Base-by-base conservation (phyloP, 257 asterid genomes). In the Prunella vulgaris region DNA sequence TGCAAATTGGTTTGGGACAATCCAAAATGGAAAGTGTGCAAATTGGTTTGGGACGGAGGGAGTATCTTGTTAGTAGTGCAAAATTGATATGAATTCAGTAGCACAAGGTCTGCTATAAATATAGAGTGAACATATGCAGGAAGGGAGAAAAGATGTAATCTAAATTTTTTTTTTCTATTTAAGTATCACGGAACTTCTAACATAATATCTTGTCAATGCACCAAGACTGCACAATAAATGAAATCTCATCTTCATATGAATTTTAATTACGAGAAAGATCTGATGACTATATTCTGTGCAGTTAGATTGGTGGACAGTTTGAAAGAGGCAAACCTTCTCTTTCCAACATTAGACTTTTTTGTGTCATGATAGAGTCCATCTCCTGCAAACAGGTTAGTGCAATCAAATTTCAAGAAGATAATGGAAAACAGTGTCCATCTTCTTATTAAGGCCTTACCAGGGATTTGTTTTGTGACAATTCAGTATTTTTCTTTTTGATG, bases 311-410 rank as follows among this genome's bases (percentile, higher is more conserved):
- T 42, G 42, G 7, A 51, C 73, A 56, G 73, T 68, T 33, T 17
- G 5, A 20, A 59, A 35, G 37, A 3, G 7, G 17, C 59, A 74
- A 66, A 79, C 83, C 80, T 71, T 67, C 59, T 60, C 60, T 74
- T 59, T 60, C 30, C 57, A 22, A 20, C 17, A 51, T 24, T 30
- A 7, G 48, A 54, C 56, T 60, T 57, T 60, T 10, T 38, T 0
- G 24, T 35, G 0, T 25, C 69, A 32, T 21, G 46, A 35, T n/a
- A 42, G 25, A 40, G 46, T 61, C 58, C 9, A 30, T 25, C 76
- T 68, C 75, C 83, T 79, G 75, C 77, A 67, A 71, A 14, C 18
- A 75, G 32, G 35, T 44, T 66, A 46, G 21, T 40, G 54, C 25
- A 20, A 69, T 74, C 63, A 66, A 46, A 71, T 12, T 8, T 8